Conservation (phyloP, 2,329 filamentous ascomycete genomes). For the Ascosphaera aggregata region DNA sequence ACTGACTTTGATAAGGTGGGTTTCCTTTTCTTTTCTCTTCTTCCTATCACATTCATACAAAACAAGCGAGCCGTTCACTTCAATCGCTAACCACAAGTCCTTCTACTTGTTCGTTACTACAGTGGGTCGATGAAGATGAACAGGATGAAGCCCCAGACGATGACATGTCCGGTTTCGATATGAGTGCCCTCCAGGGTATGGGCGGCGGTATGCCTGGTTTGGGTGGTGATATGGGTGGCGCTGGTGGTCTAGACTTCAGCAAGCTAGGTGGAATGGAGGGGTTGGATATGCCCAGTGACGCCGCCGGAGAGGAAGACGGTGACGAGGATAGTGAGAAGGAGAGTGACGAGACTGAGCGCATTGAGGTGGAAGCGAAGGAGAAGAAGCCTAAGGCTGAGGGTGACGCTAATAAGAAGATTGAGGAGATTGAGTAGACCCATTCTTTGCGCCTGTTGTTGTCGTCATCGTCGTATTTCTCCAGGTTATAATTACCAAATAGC, state of each 20-base stretch:
- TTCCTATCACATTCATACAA: neutral
- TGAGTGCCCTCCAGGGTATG: conserved; percentile 18
- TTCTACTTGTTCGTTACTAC: neutral
- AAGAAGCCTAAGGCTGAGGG: conserved; percentile 8
- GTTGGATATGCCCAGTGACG: conserved; percentile 63
- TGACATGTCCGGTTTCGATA: conserved; percentile 32
- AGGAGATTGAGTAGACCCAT: conserved; percentile 5
- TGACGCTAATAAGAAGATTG: conserved; percentile 14
- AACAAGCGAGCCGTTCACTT: no score
- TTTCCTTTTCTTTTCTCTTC: conserved; percentile 1
- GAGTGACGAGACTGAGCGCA: conserved; percentile 19
- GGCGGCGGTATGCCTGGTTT: conserved; percentile 17
- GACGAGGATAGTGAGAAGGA: conserved; percentile 8
- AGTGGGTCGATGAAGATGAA: conserved; percentile 97
- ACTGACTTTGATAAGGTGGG: conserved; percentile 91
- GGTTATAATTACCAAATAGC: no score
- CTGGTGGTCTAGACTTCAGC: conserved; percentile 10
- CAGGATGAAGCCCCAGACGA: conserved; percentile 77
- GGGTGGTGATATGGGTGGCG: conserved; percentile 14
- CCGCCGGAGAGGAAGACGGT: conserved; percentile 27
- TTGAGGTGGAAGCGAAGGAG: conserved; percentile 17
- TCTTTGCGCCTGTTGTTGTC: no score
- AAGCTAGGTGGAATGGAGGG: conserved; percentile 37
- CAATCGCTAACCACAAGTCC: neutral
- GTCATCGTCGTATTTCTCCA: no score